These are phyloP conservation scores for Podospora bellae-mahoneyi DNA, from an alignment of 495 filamentous ascomycete genomes.

Conservation along the genomic window DNA sequence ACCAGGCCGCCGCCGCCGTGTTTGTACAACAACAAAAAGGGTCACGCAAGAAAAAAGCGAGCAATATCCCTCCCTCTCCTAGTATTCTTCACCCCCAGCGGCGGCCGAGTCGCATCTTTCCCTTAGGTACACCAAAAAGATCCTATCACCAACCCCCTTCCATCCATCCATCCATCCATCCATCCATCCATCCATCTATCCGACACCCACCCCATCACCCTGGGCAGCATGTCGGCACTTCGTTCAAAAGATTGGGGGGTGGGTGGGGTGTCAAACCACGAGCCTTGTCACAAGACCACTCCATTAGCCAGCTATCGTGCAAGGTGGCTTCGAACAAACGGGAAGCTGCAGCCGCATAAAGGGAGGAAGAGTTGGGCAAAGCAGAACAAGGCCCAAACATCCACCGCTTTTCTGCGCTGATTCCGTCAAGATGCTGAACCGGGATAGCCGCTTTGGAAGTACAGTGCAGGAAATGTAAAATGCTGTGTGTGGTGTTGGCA, in stretches of 20 bases:
- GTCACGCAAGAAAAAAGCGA: background rate
- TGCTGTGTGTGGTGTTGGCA: background rate
- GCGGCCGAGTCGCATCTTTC: background rate
- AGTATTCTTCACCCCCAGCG: too few relatives aligned
- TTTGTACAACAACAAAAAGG: background rate
- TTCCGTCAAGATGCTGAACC: background rate
- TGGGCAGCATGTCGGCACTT: background rate
- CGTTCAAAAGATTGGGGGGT: background rate
- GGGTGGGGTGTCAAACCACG: background rate
- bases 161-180: too few relatives aligned
- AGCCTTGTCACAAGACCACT: constrained; percentile 1
- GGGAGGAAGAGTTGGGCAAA: background rate
- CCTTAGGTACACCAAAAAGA: background rate
- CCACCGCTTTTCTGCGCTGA: constrained; percentile 1
- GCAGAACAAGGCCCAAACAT: background rate
- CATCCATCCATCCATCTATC: background rate
- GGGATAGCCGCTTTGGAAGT: background rate
- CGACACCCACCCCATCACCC: background rate
- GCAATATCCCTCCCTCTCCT: background rate
- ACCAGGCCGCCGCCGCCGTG: background rate
- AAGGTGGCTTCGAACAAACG: background rate
- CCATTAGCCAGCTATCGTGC: background rate
- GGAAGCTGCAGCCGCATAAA: background rate
- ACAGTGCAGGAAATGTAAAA: background rate
- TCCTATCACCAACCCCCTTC: background rate